A percentile compares a stretch with the other conserved stretches of the same genome.
phyloP scores from a whole-genome alignment of 495 filamentous ascomycete species.

The Endocarpon pusillum region DNA sequence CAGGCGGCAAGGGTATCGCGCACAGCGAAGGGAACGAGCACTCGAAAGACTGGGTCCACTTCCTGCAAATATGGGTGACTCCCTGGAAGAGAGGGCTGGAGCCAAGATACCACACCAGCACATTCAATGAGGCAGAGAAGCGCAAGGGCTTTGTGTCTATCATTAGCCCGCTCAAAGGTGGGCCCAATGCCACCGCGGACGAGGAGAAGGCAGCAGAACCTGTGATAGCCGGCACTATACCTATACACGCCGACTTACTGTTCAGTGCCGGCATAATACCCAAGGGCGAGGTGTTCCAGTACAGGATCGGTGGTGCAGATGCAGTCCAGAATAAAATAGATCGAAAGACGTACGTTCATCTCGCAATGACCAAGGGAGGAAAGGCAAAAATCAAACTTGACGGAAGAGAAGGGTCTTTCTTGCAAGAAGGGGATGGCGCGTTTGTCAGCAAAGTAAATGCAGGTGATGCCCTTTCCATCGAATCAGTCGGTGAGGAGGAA shows the following conservation, averaged over 20 bases:
- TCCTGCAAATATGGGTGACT: slow-evolving; percentile 67
- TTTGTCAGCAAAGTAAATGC: slow-evolving; percentile 39
- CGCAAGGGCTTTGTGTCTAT: slow-evolving; percentile 48
- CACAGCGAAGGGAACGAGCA: slow-evolving; percentile 64
- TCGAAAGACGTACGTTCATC: slow-evolving; percentile 58
- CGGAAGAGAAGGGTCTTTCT: slow-evolving; percentile 39
- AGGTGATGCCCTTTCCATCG: slow-evolving; percentile 41
- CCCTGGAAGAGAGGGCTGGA: slow-evolving; percentile 51
- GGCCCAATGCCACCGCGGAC: slow-evolving; percentile 33
- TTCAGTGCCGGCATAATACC: slow-evolving; percentile 56
- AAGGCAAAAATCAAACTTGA: slow-evolving; percentile 46
- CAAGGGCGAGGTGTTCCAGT: slow-evolving; percentile 36
- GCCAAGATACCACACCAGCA: slow-evolving; percentile 52
- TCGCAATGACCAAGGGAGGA: slow-evolving; percentile 59
- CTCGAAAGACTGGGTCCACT: slow-evolving; percentile 46
- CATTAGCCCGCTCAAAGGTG: slow-evolving; percentile 50
- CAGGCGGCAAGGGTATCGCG: slow-evolving; percentile 57
- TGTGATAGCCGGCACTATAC: slow-evolving; percentile 43
- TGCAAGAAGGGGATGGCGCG: slow-evolving; percentile 59
- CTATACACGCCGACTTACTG: slow-evolving; percentile 62
- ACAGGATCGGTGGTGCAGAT: slow-evolving; percentile 36
- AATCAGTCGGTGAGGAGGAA: slow-evolving; percentile 48
- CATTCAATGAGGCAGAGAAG: slow-evolving; percentile 52
- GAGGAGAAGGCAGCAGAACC: slow-evolving; percentile 43
- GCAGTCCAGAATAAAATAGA: slow-evolving; percentile 26